Evolutionary conservation across 192 early-diverging fungal genomes (phyloP).

Genomic region (Rhizoclosmatium sp.): DNA sequence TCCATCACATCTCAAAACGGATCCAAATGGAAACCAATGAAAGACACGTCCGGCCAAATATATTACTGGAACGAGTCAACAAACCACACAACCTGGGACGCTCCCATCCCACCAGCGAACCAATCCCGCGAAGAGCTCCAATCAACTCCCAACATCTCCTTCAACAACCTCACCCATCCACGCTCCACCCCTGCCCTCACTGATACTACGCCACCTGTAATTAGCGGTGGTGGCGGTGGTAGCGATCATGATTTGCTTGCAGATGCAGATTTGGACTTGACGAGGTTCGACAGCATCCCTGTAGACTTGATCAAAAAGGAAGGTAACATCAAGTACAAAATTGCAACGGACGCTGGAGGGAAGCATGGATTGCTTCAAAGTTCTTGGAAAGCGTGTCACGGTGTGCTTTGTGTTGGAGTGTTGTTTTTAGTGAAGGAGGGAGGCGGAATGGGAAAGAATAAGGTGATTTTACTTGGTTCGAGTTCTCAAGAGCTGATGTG

Average conservation of each 20-base stretch:
- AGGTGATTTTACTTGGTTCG: constrained; percentile 19
- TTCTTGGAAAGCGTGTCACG: constrained; percentile 53
- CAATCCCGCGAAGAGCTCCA: not conserved
- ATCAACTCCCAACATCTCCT: constrained; percentile 28
- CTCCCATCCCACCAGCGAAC: constrained; percentile 11
- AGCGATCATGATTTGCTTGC: not conserved
- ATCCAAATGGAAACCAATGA: constrained; percentile 25
- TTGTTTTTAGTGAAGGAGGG: constrained; percentile 59
- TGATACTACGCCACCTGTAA: not conserved
- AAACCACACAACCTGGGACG: constrained; percentile 55
- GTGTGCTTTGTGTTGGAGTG: constrained; percentile 57
- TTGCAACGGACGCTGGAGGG: constrained; percentile 8
- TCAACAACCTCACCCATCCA: not conserved
- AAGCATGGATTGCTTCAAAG: not conserved
- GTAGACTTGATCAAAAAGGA: constrained; percentile 57
- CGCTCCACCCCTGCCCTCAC: not conserved
- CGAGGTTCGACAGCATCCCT: constrained; percentile 48
- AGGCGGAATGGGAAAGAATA: constrained; percentile 17
- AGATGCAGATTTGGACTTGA: constrained; percentile 18
- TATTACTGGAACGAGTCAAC: constrained; percentile 64
- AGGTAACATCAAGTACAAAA: constrained; percentile 49
- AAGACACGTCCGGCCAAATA: constrained; percentile 39
- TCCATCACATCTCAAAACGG: not conserved
- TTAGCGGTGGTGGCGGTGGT: not conserved
- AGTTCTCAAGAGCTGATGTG: constrained; percentile 6